Evolutionary conservation across 2,329 filamentous ascomycete genomes (phyloP).

Genomic region (Aspergillus proliferans): DNA sequence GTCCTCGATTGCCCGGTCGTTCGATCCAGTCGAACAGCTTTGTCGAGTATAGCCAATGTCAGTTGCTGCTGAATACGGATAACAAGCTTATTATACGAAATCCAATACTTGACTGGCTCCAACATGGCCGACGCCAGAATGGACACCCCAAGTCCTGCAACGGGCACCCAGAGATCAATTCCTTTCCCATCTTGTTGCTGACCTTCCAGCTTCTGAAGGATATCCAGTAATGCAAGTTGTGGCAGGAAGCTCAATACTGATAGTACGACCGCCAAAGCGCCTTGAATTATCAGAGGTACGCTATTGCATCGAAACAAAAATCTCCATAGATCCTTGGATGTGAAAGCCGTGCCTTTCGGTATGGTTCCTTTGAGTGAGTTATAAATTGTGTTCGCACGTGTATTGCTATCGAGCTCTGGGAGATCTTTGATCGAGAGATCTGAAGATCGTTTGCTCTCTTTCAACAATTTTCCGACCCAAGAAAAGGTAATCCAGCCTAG

Average conservation of each 20-base stretch:
- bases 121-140: not conserved
- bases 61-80: not conserved
- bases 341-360: too few species aligned
- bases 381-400: not conserved
- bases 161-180: not conserved
- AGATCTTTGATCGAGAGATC: not conserved
- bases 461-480: not conserved
- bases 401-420: not conserved
- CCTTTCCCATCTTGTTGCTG: not conserved
- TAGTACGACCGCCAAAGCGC: not conserved
- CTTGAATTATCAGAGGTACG: not conserved
- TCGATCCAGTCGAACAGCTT: not conserved
- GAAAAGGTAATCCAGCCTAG: not conserved
- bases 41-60: not conserved
- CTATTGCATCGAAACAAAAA: not conserved
- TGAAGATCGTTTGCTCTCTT: not conserved
- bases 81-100: not conserved
- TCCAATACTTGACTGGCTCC: not conserved
- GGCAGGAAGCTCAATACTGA: not conserved
- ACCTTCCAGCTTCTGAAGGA: not conserved
- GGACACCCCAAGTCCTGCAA: not conserved
- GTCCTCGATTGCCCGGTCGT: not conserved
- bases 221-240: not conserved
- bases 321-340: not conserved
- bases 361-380: not conserved